Evolutionary conservation across 805 yeast genomes (phyloP), one percentile per base, ranked within the genome.

Genomic region (Monosporozyma yasuniensis): DNA sequence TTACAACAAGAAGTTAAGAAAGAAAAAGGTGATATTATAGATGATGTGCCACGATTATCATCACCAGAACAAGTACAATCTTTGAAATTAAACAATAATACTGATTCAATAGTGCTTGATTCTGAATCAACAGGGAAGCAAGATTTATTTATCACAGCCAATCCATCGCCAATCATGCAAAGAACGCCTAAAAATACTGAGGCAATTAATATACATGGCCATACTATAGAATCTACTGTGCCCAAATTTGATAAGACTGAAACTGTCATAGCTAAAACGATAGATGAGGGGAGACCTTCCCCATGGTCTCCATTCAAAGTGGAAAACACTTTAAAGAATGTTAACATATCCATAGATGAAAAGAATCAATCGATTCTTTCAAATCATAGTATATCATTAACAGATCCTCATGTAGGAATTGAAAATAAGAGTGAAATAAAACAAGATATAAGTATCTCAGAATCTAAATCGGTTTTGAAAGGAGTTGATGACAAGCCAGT

Each of bases 231-330:
- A 23, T 25, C 18, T n/a, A 37, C 35, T 28, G 38, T 41, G 19
- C 11, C 23, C 39, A 42, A 16, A 3, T 2, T 8, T 4, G 5
- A 37, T 18, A 41, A 12, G 21, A 44, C 18, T 14, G 16, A 32
- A 12, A 14, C n/a, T 3, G 11, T 16, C 16, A 32, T 32, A 32
- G 22, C 19, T 35, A 35, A 35, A 18, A 35, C 27, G 8, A 47
- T 28, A n/a, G 51, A 50, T 14, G 45, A 37, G 30, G 37, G 32
- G 28, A 41, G 39, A 32, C 21, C 46, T 2, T 43, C 47, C 23
- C 60, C 61, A 9, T 63, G 67, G 67, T 61, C 67, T 10, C 65
- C 67, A 14, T 56, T 54, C 22, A 61, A 56, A 48, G 56, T 53
- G 14, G 65, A 61, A 19, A 53, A 52, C 42, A 43, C 52, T 2